Conservation (phyloP, 306 rosid species). For the Fragaria nilgerrensis region DNA sequence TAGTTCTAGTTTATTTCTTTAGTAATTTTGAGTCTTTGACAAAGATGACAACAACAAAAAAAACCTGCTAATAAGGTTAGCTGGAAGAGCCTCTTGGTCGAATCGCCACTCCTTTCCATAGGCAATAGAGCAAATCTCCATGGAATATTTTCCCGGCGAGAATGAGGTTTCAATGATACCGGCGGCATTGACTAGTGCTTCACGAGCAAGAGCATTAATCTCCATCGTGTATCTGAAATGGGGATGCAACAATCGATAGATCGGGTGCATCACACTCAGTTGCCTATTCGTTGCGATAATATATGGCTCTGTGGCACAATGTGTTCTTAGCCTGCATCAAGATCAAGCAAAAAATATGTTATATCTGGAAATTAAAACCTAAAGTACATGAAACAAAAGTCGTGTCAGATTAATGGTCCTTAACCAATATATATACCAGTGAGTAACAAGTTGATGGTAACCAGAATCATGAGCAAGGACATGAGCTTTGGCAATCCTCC, state of each 20-base stretch:
- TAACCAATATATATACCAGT: constrained; percentile 46
- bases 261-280: constrained; percentile 82
- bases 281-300: constrained; percentile 78
- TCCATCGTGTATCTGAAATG: constrained; percentile 93
- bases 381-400: not conserved
- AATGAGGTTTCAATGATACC: constrained; percentile 61
- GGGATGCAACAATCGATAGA: constrained; percentile 68
- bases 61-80: constrained; percentile 69
- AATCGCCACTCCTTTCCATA: constrained; percentile 71
- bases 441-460: constrained; percentile 77
- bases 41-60: not conserved
- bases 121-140: constrained; percentile 52
- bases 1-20: no score
- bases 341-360: no score
- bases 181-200: constrained; percentile 48
- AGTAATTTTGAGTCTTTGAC: not conserved
- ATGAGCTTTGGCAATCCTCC: constrained; percentile 89
- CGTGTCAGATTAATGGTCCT: not conserved
- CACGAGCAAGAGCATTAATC: constrained; percentile 79
- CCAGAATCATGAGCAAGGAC: constrained; percentile 83
- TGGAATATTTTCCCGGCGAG: constrained; percentile 48
- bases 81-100: constrained; percentile 61
- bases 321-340: constrained; percentile 70
- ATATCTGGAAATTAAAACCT: not conserved
- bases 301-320: constrained; percentile 72